phyloP scores from a whole-genome alignment of 768 basidiomycete species.

The Agrocybe pediades region DNA sequence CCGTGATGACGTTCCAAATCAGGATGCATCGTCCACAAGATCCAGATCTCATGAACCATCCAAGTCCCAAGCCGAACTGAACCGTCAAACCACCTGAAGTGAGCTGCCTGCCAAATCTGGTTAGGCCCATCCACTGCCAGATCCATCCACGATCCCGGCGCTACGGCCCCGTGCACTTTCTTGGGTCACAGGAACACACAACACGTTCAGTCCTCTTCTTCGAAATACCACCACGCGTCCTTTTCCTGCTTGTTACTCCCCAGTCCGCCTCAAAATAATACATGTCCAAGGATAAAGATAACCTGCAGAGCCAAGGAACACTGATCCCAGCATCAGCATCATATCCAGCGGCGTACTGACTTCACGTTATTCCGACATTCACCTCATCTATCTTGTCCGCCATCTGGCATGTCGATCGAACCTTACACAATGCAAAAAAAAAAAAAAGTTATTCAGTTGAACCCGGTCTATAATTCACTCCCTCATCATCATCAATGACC shows the following conservation, averaged over 20 bases:
- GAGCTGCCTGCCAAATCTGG: conserved; percentile 14
- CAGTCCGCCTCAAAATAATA: no score
- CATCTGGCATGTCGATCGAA: conserved; percentile 17
- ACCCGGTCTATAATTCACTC: no score
- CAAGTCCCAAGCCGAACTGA: conserved; percentile 8
- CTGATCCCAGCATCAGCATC: no score
- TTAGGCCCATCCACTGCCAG: conserved; percentile 10
- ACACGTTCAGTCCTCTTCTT: conserved; percentile 21
- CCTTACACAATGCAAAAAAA: no score
- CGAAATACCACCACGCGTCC: no score
- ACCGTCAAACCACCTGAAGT: conserved; percentile 10
- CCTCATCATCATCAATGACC: no score
- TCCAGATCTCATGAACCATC: conserved; percentile 14
- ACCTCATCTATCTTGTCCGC: not conserved
- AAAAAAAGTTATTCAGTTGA: not conserved
- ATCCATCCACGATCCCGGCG: conserved; percentile 24
- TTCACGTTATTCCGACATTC: conserved; percentile 13
- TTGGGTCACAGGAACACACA: conserved; percentile 32
- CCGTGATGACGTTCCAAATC: conserved; percentile 37
- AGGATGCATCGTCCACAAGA: conserved; percentile 16
- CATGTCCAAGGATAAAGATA: no score
- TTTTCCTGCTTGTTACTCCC: no score
- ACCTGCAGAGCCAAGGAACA: no score
- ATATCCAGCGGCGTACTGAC: no score
- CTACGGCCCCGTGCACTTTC: conserved; percentile 27